Conservation (phyloP, 768 basidiomycete genomes). For the Phanerodontia chrysosporium region DNA sequence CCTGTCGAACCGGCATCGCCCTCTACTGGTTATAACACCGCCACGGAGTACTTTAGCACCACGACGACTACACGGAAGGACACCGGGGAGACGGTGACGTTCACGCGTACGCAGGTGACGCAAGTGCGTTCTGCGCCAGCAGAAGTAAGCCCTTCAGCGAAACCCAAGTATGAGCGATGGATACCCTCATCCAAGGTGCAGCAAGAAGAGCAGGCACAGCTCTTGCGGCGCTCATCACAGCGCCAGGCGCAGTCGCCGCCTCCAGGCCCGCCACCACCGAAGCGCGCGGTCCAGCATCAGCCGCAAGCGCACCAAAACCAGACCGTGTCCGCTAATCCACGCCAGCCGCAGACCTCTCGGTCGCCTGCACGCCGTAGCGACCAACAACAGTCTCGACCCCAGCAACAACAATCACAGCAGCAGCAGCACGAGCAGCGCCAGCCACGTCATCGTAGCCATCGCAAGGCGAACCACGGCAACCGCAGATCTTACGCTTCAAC, state of each 20-base stretch:
- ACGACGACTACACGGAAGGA: slow-evolving; percentile 3
- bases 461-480: background rate
- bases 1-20: background rate
- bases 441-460: background rate
- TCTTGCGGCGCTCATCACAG: background rate
- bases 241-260: background rate
- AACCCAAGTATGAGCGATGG: slow-evolving; percentile 2
- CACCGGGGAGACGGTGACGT: background rate
- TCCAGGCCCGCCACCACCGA: background rate
- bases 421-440: background rate
- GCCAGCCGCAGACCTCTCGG: background rate
- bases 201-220: slow-evolving; percentile 1
- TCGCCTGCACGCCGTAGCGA: slow-evolving; percentile 2
- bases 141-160: background rate
- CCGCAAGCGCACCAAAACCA: slow-evolving; percentile 1
- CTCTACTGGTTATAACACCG: slow-evolving; percentile 6
- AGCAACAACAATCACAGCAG: background rate
- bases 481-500: slow-evolving; percentile 1
- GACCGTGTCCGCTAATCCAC: background rate
- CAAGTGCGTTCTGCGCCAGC: background rate
- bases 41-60: background rate
- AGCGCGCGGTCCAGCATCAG: slow-evolving; percentile 1
- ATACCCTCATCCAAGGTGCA: background rate
- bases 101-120: slow-evolving; percentile 3
- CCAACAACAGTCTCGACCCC: background rate